Evolutionary conservation across 1,139 yeast genomes (phyloP), one percentile per base, ranked within the genome.

Genomic region (Schwanniomyces etchellsii): DNA sequence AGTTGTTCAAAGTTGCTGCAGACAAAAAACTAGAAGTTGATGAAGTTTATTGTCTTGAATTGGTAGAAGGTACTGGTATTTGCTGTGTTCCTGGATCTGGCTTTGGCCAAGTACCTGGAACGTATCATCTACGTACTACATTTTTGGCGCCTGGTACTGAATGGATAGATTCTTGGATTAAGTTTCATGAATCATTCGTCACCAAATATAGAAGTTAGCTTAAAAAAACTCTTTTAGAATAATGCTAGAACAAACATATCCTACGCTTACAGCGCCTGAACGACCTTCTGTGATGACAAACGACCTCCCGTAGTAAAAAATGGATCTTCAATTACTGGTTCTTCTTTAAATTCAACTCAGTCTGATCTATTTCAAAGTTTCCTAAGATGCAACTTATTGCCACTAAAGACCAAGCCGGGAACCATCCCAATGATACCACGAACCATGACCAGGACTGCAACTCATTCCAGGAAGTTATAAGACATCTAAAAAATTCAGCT

Each of bases 31-130:
- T 74, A 46, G 68, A 74, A 28, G 78, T 89, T 23, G 98, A 93
- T 55, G 96, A 84, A 51, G 73, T 83, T 41, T 93, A 91, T 63
- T 88, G 96, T 57, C 69, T 81, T 52, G 79, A 81, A 44, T 63
- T 91, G 37, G 69, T 91, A 42, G 91, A 89, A 44, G 56, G 60
- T 33, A 88, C 98, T n/a, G 99, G 98, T 45, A 88, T 91, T 39
- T 93, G 98, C 59, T 86, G 94, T 33, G 94, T 91, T 38, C 97
- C 98, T 20, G 99, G 98, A 25, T 78, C 88, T 27, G 98, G 98
- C 2, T 93, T 91, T 49, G 97, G 97, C 24, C 98, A 93, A 61
- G 81, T 68, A 28, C 78, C 78, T 30, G 94, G 84, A 15, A 86
- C 96, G 6, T 83, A 70, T 63, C 98, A 91, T 55, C 72, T 91